Evolutionary conservation across 176 grass and related monocot species (phyloP), one percentile per base, ranked within the genome.

Genomic region (Raddia distichophylla): DNA sequence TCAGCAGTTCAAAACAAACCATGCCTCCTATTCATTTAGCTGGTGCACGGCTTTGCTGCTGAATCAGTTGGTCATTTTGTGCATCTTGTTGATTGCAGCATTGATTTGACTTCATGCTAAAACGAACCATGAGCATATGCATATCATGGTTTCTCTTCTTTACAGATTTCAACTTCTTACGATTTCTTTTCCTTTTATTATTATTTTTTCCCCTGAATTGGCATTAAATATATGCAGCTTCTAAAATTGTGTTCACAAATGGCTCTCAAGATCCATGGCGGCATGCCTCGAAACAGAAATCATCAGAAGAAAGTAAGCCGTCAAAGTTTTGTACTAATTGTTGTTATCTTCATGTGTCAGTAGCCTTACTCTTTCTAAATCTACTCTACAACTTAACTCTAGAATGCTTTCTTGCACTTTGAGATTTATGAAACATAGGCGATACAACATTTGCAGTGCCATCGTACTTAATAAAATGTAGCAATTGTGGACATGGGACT

Each of bases 191-290:
- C 37, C 37, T 40, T 40, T 40, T 40, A 40, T 40, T 40, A 40
- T 40, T 40, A 40, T 40, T 40, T 5, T 54, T 73, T 32, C n/a
- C 34, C 55, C 37, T 77, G 33, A 76, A 58, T 34, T 67, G 66
- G 7, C 11, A 16, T 43, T 10, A 82, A 69, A 78, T 72, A 76
- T 74, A 33, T 64, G 69, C 74, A 98, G 93, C 88, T 80, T 91
- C 91, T 44, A 95, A 85, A 89, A 90, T 95, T 80, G 78, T 95
- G 62, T 99, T 95, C 84, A 91, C 93, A 40, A 99, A 98, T 15
- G 93, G 96, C 45, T 98, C 90, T 54, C 96, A 95, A 86, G 96
- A 99, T 80, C 96, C 93, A 48, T 99, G 96, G 96, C 93, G 89
- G 19, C 91, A 93, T 88, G 96, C 96, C 73, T 99, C 93, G 22